Percentiles rank a stretch among this genome's conserved stretches.
Evolutionary conservation across 2,329 filamentous ascomycete genomes (phyloP).

Genomic region (Thelonectria discophora): DNA sequence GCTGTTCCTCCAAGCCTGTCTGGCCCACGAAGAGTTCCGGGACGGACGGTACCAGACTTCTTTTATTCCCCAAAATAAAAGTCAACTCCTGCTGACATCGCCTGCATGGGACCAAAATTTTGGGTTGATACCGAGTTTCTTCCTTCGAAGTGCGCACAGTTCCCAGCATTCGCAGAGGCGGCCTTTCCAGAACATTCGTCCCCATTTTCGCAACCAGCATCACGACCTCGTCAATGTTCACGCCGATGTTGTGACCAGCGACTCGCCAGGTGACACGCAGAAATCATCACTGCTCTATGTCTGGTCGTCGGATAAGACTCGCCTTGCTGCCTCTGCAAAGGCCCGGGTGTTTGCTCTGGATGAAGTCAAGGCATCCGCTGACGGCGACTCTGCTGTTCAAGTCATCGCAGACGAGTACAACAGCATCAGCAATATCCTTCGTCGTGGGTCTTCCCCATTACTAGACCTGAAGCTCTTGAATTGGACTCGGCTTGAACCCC

Average conservation of each 20-base stretch:
- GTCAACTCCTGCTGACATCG: slow-evolving; percentile 62
- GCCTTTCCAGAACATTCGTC: slow-evolving; percentile 12
- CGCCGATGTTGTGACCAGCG: slow-evolving; percentile 6
- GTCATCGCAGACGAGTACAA: slow-evolving; percentile 14
- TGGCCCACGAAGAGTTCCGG: slow-evolving; percentile 67
- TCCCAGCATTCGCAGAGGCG: background rate
- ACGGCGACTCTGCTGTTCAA: slow-evolving; percentile 6
- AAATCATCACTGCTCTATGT: background rate
- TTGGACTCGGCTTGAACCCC: background rate
- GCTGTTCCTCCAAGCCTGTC: slow-evolving; percentile 73
- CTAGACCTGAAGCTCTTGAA: background rate
- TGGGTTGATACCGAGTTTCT: slow-evolving; percentile 14
- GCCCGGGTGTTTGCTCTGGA: background rate
- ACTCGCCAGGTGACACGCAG: slow-evolving; percentile 1
- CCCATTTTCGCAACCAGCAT: slow-evolving; percentile 20
- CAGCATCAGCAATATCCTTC: slow-evolving; percentile 8
- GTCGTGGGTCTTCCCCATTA: background rate
- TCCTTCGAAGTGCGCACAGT: slow-evolving; percentile 6
- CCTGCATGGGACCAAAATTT: background rate
- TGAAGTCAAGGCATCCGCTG: background rate
- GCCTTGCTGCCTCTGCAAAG: background rate
- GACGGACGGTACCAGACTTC: slow-evolving; percentile 61
- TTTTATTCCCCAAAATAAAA: slow-evolving; percentile 72
- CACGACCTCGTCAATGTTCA: slow-evolving; percentile 15
- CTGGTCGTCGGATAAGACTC: background rate